phyloP scores from a whole-genome alignment of 805 yeast species.

The Wickerhamiella dianesei region DNA sequence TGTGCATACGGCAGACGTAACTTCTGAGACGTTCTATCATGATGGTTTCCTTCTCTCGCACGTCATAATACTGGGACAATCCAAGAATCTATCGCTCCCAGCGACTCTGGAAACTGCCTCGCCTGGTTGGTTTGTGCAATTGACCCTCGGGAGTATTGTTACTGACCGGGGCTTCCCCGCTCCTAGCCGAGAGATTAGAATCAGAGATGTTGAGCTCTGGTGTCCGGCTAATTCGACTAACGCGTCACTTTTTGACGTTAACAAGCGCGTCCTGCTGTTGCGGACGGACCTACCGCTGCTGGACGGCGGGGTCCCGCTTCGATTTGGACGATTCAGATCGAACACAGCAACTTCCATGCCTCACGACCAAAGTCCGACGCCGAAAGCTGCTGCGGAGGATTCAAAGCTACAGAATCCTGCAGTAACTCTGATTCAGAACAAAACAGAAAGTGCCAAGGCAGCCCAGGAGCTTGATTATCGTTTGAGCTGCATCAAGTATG shows the following conservation, averaged over 20 bases:
- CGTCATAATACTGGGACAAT: slow-evolving; percentile 2
- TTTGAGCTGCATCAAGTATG: not conserved
- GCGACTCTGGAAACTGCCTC: not conserved
- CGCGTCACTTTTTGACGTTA: not conserved
- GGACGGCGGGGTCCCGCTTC: not conserved
- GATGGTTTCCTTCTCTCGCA: slow-evolving; percentile 18
- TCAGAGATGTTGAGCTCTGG: not conserved
- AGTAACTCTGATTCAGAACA: not conserved
- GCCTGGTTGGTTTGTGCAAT: not conserved
- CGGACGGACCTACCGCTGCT: not conserved
- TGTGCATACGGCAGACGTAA: slow-evolving; percentile 1
- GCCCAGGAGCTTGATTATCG: not conserved
- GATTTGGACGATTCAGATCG: not conserved
- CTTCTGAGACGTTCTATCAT: slow-evolving; percentile 8
- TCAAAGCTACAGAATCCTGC: not conserved
- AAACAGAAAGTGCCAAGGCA: not conserved
- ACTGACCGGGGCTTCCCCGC: not conserved
- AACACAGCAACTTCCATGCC: not conserved
- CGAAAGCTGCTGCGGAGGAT: not conserved
- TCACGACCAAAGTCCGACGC: not conserved
- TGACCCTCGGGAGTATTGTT: not conserved
- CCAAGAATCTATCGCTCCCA: not conserved
- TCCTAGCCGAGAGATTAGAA: not conserved
- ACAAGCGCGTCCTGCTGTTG: not conserved
- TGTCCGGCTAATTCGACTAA: not conserved